Base-by-base conservation (phyloP, 2,329 filamentous ascomycete genomes). In the Ascochyta lentis region DNA sequence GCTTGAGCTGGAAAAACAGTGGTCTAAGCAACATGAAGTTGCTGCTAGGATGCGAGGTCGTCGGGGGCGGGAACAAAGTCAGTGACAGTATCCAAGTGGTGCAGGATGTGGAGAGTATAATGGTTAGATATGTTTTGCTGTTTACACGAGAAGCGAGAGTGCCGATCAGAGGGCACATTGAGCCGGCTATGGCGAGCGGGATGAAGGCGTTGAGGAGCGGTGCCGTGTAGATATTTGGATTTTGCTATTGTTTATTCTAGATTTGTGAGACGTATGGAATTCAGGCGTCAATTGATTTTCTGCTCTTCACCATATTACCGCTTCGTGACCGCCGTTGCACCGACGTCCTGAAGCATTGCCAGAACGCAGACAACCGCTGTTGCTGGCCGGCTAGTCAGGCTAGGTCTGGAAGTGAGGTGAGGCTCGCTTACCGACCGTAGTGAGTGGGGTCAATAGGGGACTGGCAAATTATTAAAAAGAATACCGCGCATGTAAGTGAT, bases 81-180 rank as follows among this genome's bases (percentile, higher is more conserved):
- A 40, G 31, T 16, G 29, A 43, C 3, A 68, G 67, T 1, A 67
- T 73, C 16, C 65, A 71, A 58, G 61, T 73, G 10, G 50, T 74
- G 9, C 61, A 56, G 15, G 70, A 75, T 46, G 58, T 59, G 40
- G 54, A 44, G 33, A 64, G 39, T 26, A 64, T 74, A 2, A 71
- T 75, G 66, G 69, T 75, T n/a, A 58, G 72, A 29, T 75, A 74
- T 61, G 26, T 75, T 3, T 67, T 74, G 49, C 42, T 74, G 44
- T 60, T 73, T 33, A 35, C 54, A 23, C 50, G 26, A 16, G 35
- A 35, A 16, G 56, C 63, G 19, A 45, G 23, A 33, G 37, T 61
- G 40, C 72, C 71, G 49, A 61, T 58, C 37, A 65, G 65, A 35
- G 58, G 54, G 9, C 57, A 64, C 44, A 39, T 67, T 13, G 58